Percentiles rank a stretch among this genome's conserved stretches.
These are phyloP conservation scores for Melampsora americana DNA, from an alignment of 1,284 basidiomycete genomes.

Conservation along the genomic window DNA sequence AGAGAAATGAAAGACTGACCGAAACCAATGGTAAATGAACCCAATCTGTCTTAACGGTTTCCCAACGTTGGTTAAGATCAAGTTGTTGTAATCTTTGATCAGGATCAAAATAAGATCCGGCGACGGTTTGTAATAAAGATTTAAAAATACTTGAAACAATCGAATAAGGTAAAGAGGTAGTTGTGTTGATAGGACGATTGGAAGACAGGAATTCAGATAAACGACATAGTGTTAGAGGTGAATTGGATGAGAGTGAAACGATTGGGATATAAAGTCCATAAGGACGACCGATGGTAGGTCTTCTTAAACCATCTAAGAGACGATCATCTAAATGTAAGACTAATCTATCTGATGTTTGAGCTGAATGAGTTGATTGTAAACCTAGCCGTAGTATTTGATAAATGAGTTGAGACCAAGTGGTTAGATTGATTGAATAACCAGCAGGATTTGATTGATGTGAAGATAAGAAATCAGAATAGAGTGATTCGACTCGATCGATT, in stretches of 20 bases:
- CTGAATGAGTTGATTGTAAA: constrained; percentile 13
- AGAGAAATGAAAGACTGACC: constrained; percentile 18
- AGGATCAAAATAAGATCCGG: constrained; percentile 25
- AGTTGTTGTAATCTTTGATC: constrained; percentile 37
- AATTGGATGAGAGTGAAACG: constrained; percentile 13
- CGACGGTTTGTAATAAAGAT: not conserved
- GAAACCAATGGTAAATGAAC: constrained; percentile 36
- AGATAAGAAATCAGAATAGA: constrained; percentile 38
- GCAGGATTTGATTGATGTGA: constrained; percentile 30
- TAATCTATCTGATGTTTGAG: not conserved
- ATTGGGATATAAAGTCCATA: constrained; percentile 31
- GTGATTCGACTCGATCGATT: constrained; percentile 30
- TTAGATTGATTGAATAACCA: constrained; percentile 25
- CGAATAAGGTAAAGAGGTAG: not conserved
- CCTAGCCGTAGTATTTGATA: constrained; percentile 19
- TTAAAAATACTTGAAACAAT: not conserved
- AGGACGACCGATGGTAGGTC: constrained; percentile 20
- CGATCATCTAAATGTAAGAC: constrained; percentile 36
- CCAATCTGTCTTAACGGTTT: constrained; percentile 42
- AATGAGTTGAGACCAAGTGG: constrained; percentile 25
- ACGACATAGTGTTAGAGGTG: not conserved
- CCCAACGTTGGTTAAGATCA: constrained; percentile 30
- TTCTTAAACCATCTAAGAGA: constrained; percentile 12
- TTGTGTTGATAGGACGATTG: not conserved
- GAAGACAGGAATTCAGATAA: constrained; percentile 16